Evolutionary conservation across 805 yeast genomes (phyloP).

Genomic region (Nakazawaea ambrosiae): DNA sequence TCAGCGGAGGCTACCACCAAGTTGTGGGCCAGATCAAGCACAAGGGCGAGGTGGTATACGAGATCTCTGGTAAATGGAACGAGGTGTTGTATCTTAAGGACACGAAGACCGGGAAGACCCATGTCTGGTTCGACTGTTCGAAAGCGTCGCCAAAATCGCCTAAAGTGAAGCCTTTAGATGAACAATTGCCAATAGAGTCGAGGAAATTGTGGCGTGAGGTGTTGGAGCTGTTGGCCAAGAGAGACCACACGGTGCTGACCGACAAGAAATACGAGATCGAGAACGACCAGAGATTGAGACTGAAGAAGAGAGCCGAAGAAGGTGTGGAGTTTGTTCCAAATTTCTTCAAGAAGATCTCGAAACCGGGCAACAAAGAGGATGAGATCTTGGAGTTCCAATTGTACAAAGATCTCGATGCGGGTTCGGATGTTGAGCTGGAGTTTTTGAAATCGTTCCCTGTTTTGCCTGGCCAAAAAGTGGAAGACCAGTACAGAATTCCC

Average conservation of each 20-base stretch:
- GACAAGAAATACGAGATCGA: constrained; percentile 84
- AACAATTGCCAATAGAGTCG: constrained; percentile 79
- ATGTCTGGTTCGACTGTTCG: constrained; percentile 54
- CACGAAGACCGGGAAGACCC: constrained; percentile 36
- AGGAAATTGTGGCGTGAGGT: constrained; percentile 80
- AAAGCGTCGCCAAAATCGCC: constrained; percentile 52
- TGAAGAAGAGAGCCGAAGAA: constrained; percentile 68
- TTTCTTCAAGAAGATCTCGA: constrained; percentile 49
- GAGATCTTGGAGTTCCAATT: constrained; percentile 53
- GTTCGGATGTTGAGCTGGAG: constrained; percentile 42
- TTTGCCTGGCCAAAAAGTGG: constrained; percentile 72
- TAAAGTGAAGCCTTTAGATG: constrained; percentile 64
- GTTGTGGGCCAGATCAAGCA: constrained; percentile 67
- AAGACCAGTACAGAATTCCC: constrained; percentile 59
- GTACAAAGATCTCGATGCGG: constrained; percentile 44
- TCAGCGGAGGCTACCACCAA: constrained; percentile 86
- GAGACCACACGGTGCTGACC: constrained; percentile 82
- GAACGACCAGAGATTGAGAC: constrained; percentile 70
- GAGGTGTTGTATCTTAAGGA: constrained; percentile 68
- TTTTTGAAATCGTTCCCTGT: constrained; percentile 65
- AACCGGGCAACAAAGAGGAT: constrained; percentile 20
- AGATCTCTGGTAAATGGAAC: constrained; percentile 89
- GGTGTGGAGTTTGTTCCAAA: constrained; percentile 80
- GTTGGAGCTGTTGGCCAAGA: constrained; percentile 65
- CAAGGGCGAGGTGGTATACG: constrained; percentile 50